Evolutionary conservation across 352 stramenopile genomes (phyloP), one percentile per base, ranked within the genome.

Genomic region (Globisporangium paddicum): DNA sequence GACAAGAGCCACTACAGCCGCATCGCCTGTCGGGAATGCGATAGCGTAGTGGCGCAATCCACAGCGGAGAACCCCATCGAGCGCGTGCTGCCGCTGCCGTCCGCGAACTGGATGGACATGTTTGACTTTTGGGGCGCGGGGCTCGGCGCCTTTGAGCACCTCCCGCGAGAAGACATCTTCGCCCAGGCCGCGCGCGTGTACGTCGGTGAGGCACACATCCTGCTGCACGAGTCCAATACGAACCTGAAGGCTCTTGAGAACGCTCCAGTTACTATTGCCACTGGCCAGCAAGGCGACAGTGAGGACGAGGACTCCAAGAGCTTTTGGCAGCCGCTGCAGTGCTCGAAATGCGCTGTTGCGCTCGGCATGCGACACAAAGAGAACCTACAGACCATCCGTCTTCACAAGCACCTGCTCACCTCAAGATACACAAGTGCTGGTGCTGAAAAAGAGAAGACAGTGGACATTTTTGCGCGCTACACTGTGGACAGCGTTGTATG

Each of bases 51-150:
- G 11, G 44, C 66, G 37, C n/a, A 57, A 13, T 40, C 14, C 28
- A 25, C 19, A 6, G 38, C 34, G 30, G 38, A 61, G 2, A 19
- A 23, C 1, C 48, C 9, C 0, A 68, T 90, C 11, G 71, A 87
- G 8, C 87, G 83, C 61, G 81, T 86, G 11, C 48, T 90, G 55
- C 82, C 84, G 26, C 68, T 94, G 7, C 84, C 84, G 30, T 92
- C 84, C 11, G 69, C 81, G 19, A 90, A 91, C 51, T 94, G 84
- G 84, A 87, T 89, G 72, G 84, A 94, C 30, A 94, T 94, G 84
- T 87, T 90, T 38, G 84, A 94, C 59, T 94, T 92, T 51, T 91
- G 84, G 84, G 84, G 84, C 10, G 76, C 79, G 35, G 84, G 81
- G 8, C 77, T 88, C 51, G 84, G 84, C 40, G 83, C 77, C 3